Base-by-base conservation (phyloP, 1,284 basidiomycete species). In the Ganoderma leucocontextum region DNA sequence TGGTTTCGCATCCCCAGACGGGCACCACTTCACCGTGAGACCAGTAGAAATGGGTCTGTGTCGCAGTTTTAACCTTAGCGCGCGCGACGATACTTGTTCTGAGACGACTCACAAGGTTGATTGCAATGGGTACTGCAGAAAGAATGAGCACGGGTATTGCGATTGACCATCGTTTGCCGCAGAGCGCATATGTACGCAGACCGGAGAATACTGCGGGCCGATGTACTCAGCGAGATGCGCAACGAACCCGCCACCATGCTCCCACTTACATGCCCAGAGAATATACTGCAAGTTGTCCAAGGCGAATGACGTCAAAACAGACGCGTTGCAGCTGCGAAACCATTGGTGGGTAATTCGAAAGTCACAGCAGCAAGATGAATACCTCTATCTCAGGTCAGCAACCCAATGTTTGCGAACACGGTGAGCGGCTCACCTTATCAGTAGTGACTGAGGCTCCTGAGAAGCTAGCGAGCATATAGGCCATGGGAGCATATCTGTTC, bases 401-500 rank as follows among this genome's bases (percentile, higher is more conserved):
- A 9, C 5, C 10, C 25, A 25, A 33, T 47, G 35, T n/a, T 15
- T 10, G 29, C 15, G 35, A 9, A 19, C 17, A 9, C 8, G 17
- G 15, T 35, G 29, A 33, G 44, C 2, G 1, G 25, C 47, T 25
- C 39, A 65, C 64, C 36, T 52, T n/a, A n/a, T 69, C 19, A 0
- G 53, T 47, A 15, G 35, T 17, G 2, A 55, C 44, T 5, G 10
- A 17, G 7, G 2, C 13, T 38, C 55, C 55, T 0, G 66, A 42
- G 25, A 63, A 63, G 49, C 47, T 63, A 1, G 57, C 35, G 6
- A 57, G 52, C 17, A 63, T 10, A 42, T 60, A 62, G 12, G 64
- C 33, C 8, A 70, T 29, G 0, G 66, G 49, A 0, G 53, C 12
- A n/a, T 72, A 72, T 35, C 69, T 49, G 61, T 66, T 68, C 25